phyloP scores from a whole-genome alignment of 768 basidiomycete genomes.

The Trametes punicea region DNA sequence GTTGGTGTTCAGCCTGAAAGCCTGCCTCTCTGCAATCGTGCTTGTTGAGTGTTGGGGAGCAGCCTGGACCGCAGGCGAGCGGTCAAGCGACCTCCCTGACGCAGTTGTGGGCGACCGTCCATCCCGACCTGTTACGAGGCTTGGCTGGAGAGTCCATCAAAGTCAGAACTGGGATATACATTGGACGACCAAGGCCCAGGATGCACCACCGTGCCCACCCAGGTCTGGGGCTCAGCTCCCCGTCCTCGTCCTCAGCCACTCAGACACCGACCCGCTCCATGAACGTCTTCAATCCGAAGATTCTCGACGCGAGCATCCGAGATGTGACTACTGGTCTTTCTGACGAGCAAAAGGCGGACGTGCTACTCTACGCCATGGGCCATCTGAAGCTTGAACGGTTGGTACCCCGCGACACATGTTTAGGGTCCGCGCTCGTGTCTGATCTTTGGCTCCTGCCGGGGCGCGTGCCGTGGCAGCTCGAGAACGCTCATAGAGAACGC shows the following conservation, averaged over 20 bases:
- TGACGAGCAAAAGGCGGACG: slow-evolving; percentile 65
- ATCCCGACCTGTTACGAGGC: background rate
- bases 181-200: slow-evolving; percentile 5
- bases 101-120: background rate
- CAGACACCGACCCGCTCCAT: slow-evolving; percentile 30
- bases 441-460: background rate
- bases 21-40: slow-evolving; percentile 1
- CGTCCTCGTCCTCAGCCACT: slow-evolving; percentile 3
- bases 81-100: slow-evolving; percentile 12
- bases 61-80: slow-evolving; percentile 9
- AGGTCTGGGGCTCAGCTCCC: slow-evolving; percentile 10
- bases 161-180: slow-evolving; percentile 1
- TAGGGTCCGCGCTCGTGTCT: slow-evolving; percentile 10
- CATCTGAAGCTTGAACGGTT: slow-evolving; percentile 72
- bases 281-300: slow-evolving; percentile 73
- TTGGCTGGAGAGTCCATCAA: slow-evolving; percentile 2
- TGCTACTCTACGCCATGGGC: slow-evolving; percentile 78
- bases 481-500: slow-evolving; percentile 70
- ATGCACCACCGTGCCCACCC: slow-evolving; percentile 19
- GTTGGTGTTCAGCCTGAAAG: background rate
- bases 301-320: slow-evolving; percentile 72
- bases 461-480: slow-evolving; percentile 34
- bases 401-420: slow-evolving; percentile 17
- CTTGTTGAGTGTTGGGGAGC: background rate
- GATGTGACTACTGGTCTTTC: slow-evolving; percentile 57